Evolutionary conservation across 768 basidiomycete species (phyloP).

Genomic region (Naganishia vaughanmartiniae): DNA sequence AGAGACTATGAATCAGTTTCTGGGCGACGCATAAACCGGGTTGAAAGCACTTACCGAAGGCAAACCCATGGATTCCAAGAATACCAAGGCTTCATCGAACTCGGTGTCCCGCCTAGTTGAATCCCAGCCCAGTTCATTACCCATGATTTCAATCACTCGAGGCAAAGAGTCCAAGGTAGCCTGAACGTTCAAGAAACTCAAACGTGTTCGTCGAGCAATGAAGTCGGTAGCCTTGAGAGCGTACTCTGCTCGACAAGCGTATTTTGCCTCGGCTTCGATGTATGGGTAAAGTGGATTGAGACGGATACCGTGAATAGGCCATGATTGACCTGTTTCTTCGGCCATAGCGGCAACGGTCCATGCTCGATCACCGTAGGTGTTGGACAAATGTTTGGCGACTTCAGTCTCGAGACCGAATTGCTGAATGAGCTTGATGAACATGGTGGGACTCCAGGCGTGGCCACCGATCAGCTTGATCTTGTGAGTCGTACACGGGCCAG

Average conservation of each 20-base stretch:
- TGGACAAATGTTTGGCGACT: conserved; percentile 87
- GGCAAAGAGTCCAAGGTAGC: conserved; percentile 82
- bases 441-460: conserved; percentile 89
- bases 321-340: conserved; percentile 66
- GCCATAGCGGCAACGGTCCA: conserved; percentile 88
- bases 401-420: conserved; percentile 85
- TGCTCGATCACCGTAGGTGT: conserved; percentile 91
- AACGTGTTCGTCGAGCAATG: conserved; percentile 84
- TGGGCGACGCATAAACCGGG: neutral
- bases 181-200: conserved; percentile 87
- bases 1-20: neutral
- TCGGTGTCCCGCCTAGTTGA: conserved; percentile 62
- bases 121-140: conserved; percentile 76
- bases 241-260: conserved; percentile 85
- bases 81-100: conserved; percentile 62
- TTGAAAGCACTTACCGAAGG: conserved; percentile 47
- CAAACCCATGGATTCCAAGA: conserved; percentile 83
- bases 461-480: conserved; percentile 80
- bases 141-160: conserved; percentile 86
- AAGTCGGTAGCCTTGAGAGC: conserved; percentile 89
- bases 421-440: conserved; percentile 95
- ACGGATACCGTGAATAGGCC: conserved; percentile 82
- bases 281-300: conserved; percentile 73
- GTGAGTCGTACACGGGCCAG: conserved; percentile 71
- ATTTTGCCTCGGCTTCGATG: conserved; percentile 89